Evolutionary conservation across 345 rosid species (phyloP).

Genomic region (Lumnitzera racemosa): DNA sequence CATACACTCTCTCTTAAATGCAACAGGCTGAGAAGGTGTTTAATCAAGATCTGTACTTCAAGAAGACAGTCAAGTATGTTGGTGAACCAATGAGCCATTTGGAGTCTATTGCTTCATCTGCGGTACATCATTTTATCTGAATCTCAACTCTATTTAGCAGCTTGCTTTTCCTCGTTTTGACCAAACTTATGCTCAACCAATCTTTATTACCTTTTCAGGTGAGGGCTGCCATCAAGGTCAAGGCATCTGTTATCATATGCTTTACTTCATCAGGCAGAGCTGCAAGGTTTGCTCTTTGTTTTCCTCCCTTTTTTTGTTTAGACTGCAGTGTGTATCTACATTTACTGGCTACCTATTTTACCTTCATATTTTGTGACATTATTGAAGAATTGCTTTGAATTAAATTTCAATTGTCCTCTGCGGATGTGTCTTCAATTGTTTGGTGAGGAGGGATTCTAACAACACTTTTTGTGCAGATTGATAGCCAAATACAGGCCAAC

Average conservation of each 20-base stretch:
- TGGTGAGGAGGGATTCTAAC: no score
- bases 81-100: slow-evolving; percentile 97
- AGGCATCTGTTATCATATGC: slow-evolving; percentile 93
- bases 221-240: slow-evolving; percentile 96
- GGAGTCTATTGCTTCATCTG: slow-evolving; percentile 97
- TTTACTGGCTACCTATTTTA: not conserved
- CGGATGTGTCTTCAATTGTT: not conserved
- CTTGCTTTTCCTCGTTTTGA: not conserved
- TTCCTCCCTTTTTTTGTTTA: not conserved
- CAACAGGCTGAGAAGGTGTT: slow-evolving; percentile 92
- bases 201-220: slow-evolving; percentile 40
- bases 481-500: slow-evolving; percentile 97
- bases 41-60: slow-evolving; percentile 87
- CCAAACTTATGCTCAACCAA: slow-evolving; percentile 1
- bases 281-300: slow-evolving; percentile 52
- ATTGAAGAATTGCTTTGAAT: not conserved
- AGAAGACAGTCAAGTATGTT: slow-evolving; percentile 86
- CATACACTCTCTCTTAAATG: not conserved
- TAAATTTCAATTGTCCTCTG: not conserved
- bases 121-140: slow-evolving; percentile 29
- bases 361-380: not conserved
- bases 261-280: slow-evolving; percentile 98
- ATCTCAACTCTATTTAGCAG: not conserved
- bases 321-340: not conserved
- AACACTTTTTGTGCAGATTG: slow-evolving; percentile 43